Evolutionary conservation across 2,329 filamentous ascomycete genomes (phyloP).

Genomic region (Aspergillus japonicus): DNA sequence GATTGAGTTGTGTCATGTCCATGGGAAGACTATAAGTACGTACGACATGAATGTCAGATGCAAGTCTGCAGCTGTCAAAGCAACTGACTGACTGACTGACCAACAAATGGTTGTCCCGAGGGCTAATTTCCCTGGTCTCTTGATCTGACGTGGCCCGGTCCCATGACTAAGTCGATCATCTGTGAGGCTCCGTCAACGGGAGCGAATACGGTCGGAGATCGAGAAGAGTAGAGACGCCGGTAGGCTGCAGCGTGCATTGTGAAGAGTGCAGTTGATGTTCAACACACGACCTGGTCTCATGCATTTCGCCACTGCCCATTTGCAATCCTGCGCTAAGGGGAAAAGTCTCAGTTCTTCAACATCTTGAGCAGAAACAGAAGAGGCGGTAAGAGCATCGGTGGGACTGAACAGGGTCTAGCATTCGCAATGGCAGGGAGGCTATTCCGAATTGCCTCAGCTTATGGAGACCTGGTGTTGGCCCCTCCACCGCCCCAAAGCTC

Average conservation of each 20-base stretch:
- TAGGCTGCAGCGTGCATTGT: neutral
- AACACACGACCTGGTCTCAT: neutral
- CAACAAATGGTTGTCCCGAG: neutral
- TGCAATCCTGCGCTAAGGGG: neutral
- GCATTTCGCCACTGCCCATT: neutral
- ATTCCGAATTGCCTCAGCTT: conserved; percentile 1
- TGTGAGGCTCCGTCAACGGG: neutral
- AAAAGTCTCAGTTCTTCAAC: neutral
- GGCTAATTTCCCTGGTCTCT: neutral
- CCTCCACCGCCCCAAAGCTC: neutral
- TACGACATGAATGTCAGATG: neutral
- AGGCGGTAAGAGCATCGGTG: conserved; percentile 8
- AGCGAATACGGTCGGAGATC: neutral
- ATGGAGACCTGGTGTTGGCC: neutral
- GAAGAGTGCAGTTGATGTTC: neutral
- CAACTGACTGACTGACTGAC: neutral
- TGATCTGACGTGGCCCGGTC: neutral
- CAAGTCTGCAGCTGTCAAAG: neutral
- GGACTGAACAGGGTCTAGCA: conserved; percentile 6
- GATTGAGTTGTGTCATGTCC: neutral
- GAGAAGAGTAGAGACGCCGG: neutral
- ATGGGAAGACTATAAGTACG: too few relatives aligned
- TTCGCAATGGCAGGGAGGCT: neutral
- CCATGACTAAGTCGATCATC: neutral
- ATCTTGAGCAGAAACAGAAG: neutral